These are phyloP conservation scores for Saccharomycopsis schoenii DNA, from an alignment of 805 yeast genomes.

Conservation along the genomic window DNA sequence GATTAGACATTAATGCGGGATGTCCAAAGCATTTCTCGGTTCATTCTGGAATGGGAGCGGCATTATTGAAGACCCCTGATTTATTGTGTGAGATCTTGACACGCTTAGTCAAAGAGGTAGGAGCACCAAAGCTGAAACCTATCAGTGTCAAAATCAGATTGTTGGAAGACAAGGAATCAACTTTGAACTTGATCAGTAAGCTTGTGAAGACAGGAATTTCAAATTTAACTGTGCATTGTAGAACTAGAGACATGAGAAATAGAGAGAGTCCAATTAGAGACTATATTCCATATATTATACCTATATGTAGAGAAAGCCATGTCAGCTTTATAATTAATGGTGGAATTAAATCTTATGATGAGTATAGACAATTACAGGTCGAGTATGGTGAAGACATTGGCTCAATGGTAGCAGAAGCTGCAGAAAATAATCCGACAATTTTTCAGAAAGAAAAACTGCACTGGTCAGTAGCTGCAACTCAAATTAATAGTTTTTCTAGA, in stretches of 20 bases:
- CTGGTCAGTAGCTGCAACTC: constrained; percentile 47
- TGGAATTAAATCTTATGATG: constrained; percentile 45
- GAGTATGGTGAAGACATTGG: constrained; percentile 58
- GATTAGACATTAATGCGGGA: constrained; percentile 90
- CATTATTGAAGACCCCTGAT: constrained; percentile 75
- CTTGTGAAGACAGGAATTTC: constrained; percentile 71
- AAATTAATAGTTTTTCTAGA: constrained; percentile 45
- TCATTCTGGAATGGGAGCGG: constrained; percentile 98
- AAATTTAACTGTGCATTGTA: constrained; percentile 84
- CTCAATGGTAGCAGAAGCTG: constrained; percentile 88
- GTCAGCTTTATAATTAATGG: constrained; percentile 82
- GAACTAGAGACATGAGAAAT: constrained; percentile 82
- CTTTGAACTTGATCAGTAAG: constrained; percentile 47
- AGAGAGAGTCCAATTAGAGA: constrained; percentile 73
- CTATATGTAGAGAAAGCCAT: constrained; percentile 47
- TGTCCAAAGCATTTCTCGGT: constrained; percentile 94
- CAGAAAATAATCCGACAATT: constrained; percentile 78
- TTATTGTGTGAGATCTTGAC: constrained; percentile 57
- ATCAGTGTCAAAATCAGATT: constrained; percentile 87
- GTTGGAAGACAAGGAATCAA: constrained; percentile 50
- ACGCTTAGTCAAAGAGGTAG: constrained; percentile 68
- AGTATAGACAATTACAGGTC: constrained; percentile 41
- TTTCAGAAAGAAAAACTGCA: constrained; percentile 39
- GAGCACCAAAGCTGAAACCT: constrained; percentile 64
- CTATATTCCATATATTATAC: constrained; percentile 51